Conservation (phyloP, 805 yeast genomes). For the Candida alai region DNA sequence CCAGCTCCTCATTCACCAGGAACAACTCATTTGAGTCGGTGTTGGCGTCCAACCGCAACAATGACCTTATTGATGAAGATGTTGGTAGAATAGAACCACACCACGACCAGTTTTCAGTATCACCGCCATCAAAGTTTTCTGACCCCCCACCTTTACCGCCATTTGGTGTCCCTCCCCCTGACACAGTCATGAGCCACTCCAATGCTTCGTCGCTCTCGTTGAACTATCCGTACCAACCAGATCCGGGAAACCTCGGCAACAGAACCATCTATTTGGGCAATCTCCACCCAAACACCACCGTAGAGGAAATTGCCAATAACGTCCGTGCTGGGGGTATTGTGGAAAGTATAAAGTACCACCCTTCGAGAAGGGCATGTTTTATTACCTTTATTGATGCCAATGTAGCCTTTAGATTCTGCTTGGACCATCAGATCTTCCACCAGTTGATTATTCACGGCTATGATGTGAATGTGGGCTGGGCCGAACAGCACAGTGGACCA, state of each 20-base stretch:
- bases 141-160: constrained; percentile 4
- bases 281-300: constrained; percentile 57
- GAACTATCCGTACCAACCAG: constrained; percentile 18
- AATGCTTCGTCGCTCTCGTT: constrained; percentile 8
- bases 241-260: constrained; percentile 42
- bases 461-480: constrained; percentile 69
- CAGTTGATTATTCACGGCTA: constrained; percentile 60
- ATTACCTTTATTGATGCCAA: constrained; percentile 63
- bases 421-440: constrained; percentile 52
- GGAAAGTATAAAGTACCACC: constrained; percentile 51
- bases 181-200: constrained; percentile 2
- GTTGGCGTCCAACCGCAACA: not conserved
- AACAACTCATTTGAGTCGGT: constrained; percentile 2
- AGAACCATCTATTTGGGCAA: constrained; percentile 70
- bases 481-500: constrained; percentile 61
- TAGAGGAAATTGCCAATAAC: constrained; percentile 72
- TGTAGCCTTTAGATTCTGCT: constrained; percentile 64
- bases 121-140: constrained; percentile 3
- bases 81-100: not conserved
- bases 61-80: constrained; percentile 3
- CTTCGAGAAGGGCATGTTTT: constrained; percentile 59
- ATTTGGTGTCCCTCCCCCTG: not conserved
- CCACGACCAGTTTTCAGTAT: constrained; percentile 3
- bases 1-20: constrained; percentile 7
- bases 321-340: constrained; percentile 73